Conservation (phyloP, 306 rosid genomes). For the Trifolium repens region DNA sequence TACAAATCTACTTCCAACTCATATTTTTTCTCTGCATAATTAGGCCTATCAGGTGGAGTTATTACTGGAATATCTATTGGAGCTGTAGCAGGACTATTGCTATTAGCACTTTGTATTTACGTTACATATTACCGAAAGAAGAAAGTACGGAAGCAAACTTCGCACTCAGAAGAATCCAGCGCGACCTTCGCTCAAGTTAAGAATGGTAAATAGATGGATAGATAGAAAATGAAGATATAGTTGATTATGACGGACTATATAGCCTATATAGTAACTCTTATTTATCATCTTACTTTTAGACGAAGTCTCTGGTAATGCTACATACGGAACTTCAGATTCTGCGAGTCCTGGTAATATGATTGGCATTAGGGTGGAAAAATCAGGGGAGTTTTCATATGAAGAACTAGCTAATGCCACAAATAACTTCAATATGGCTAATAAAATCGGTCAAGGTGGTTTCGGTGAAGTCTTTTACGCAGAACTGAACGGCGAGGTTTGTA, state of each 20-base stretch:
- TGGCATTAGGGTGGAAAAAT: conserved; percentile 47
- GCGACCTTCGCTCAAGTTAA: neutral
- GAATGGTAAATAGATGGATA: neutral
- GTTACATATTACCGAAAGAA: conserved; percentile 43
- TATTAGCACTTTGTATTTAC: conserved; percentile 6
- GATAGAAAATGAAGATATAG: neutral
- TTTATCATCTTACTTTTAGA: neutral
- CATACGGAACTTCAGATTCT: conserved; percentile 9
- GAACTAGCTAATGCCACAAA: conserved; percentile 85
- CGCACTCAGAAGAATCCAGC: conserved; percentile 31
- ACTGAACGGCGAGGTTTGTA: conserved; percentile 91
- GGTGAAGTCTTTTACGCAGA: conserved; percentile 90
- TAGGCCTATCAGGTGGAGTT: conserved; percentile 19
- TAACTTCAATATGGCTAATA: conserved; percentile 70
- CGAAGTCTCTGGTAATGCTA: conserved; percentile 4
- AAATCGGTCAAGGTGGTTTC: conserved; percentile 94
- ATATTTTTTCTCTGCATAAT: conserved; percentile 4
- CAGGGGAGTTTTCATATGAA: conserved; percentile 78
- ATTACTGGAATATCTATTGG: conserved; percentile 3
- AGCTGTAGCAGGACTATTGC: neutral
- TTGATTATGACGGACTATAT: neutral
- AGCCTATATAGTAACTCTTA: neutral
- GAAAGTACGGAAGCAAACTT: conserved; percentile 36
- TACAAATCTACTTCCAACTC: neutral
- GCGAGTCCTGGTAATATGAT: conserved; percentile 3